Conservation (phyloP, 495 filamentous ascomycete species). For the Lasiosphaeriaceae sp. region DNA sequence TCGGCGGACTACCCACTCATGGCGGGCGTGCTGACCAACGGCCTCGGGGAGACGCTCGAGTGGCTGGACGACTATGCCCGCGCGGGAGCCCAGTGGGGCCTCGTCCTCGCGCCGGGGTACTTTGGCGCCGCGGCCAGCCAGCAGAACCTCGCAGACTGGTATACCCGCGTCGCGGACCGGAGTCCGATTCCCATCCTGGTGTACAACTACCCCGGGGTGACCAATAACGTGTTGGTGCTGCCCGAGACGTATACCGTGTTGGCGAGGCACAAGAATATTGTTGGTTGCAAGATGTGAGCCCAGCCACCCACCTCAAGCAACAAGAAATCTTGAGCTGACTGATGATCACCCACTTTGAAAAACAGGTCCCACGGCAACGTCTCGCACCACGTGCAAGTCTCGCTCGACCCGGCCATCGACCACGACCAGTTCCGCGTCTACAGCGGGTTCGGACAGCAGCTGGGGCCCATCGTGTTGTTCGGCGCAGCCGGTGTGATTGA, state of each 20-base stretch:
- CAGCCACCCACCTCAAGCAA: background rate
- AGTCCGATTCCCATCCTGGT: conserved; percentile 54
- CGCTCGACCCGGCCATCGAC: conserved; percentile 45
- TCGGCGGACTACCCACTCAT: conserved; percentile 63
- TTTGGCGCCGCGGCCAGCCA: conserved; percentile 49
- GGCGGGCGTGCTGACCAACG: conserved; percentile 61
- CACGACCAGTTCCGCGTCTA: conserved; percentile 55
- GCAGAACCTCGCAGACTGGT: conserved; percentile 52
- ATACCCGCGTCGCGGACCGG: conserved; percentile 45
- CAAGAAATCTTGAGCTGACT: background rate
- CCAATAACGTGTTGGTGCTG: conserved; percentile 53
- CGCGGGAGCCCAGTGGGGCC: conserved; percentile 61
- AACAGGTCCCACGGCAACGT: conserved; percentile 58
- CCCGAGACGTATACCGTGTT: conserved; percentile 53
- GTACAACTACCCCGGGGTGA: conserved; percentile 66
- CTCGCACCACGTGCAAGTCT: conserved; percentile 57
- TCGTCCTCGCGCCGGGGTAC: conserved; percentile 56
- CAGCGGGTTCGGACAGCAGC: conserved; percentile 63
- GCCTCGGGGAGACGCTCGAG: conserved; percentile 59
- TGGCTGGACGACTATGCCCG: conserved; percentile 52
- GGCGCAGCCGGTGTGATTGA: conserved; percentile 62
- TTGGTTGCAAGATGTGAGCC: conserved; percentile 58
- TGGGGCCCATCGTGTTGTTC: conserved; percentile 55
- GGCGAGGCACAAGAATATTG: conserved; percentile 55
- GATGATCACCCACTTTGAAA: background rate